These are phyloP conservation scores for Stemphylium lycopersici DNA, from an alignment of 2,329 filamentous ascomycete species.

Conservation along the genomic window DNA sequence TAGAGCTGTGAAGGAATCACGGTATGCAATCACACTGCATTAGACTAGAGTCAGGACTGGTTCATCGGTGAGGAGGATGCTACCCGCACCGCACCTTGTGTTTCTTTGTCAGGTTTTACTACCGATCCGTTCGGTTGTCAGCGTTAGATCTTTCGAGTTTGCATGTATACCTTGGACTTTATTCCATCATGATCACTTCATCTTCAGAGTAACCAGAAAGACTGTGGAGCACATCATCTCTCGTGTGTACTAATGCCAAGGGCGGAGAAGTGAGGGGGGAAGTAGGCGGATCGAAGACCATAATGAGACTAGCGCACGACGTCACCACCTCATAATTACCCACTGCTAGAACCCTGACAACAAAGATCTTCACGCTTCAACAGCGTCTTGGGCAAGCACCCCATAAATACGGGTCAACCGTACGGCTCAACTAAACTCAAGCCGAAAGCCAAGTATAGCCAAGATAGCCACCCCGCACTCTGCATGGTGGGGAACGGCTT, in stretches of 20 bases:
- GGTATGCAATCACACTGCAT: no score
- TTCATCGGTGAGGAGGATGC: no score
- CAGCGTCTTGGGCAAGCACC: not conserved
- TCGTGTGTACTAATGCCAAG: not conserved
- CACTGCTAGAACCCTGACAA: not conserved
- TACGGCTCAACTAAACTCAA: conserved; percentile 1
- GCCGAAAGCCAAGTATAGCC: conserved; percentile 17
- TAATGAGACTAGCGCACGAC: conserved; percentile 2
- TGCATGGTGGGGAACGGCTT: conserved; percentile 23
- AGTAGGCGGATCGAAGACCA: conserved; percentile 5
- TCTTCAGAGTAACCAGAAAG: not conserved
- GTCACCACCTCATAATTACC: conserved; percentile 1
- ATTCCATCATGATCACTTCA: not conserved
- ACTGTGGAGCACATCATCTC: not conserved
- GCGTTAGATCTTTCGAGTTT: not conserved
- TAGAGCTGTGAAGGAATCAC: no score
- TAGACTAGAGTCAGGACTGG: no score
- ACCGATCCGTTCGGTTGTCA: no score
- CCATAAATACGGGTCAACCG: not conserved
- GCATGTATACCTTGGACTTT: not conserved
- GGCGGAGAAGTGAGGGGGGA: conserved; percentile 3
- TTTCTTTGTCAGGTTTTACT: no score
- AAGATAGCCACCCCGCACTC: conserved; percentile 32
- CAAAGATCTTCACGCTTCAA: conserved; percentile 3
- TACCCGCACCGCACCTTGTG: no score